A percentile compares a stretch with the other conserved stretches of the same genome.
phyloP scores from a whole-genome alignment of 805 yeast species.

The Teunomyces pallodes region DNA sequence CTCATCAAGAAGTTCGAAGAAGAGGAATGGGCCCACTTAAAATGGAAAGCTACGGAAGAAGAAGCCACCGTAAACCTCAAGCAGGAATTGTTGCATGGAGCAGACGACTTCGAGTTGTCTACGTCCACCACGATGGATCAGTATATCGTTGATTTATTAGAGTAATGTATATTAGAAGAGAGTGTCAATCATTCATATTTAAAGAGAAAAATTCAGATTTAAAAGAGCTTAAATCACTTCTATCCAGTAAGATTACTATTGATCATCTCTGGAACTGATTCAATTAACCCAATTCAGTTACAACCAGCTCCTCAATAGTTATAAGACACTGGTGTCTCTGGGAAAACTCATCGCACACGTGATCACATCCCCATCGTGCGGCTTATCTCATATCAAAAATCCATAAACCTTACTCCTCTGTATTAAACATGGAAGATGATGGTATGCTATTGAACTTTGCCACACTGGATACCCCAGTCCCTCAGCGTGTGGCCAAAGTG shows the following conservation, averaged over 20 bases:
- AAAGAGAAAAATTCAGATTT: neutral
- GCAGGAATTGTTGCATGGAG: slow-evolving; percentile 14
- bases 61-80: slow-evolving; percentile 15
- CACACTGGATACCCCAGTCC: slow-evolving; percentile 17
- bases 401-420: neutral
- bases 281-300: neutral
- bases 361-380: slow-evolving; percentile 3
- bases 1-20: slow-evolving; percentile 40
- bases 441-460: slow-evolving; percentile 76
- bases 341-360: neutral
- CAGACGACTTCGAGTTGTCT: slow-evolving; percentile 15
- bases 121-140: slow-evolving; percentile 24
- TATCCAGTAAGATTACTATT: too few species aligned
- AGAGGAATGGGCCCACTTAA: slow-evolving; percentile 37
- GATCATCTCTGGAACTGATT: neutral
- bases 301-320: too few species aligned
- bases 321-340: neutral
- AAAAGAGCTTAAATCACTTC: too few species aligned
- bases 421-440: slow-evolving; percentile 47
- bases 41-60: slow-evolving; percentile 24
- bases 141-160: slow-evolving; percentile 17
- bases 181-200: too few species aligned
- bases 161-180: neutral
- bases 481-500: slow-evolving; percentile 37
- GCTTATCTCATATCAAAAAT: neutral